Percentiles rank a stretch among this genome's conserved stretches.
Evolutionary conservation across 495 filamentous ascomycete species (phyloP).

Genomic region (Pyrenopolyporus hunteri): DNA sequence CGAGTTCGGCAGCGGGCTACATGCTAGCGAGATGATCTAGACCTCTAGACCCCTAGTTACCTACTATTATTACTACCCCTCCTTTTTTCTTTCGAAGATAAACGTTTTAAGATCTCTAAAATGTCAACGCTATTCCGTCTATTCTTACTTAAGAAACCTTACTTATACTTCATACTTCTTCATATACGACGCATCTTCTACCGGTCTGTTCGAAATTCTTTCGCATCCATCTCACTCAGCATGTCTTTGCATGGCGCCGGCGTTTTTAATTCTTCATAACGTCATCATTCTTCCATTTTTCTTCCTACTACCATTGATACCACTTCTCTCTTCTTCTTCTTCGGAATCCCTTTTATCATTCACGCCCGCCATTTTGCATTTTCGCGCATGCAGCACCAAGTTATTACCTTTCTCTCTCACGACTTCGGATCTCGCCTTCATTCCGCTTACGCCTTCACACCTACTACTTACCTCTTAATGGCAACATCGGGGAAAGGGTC

Average conservation of each 20-base stretch:
- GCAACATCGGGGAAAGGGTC: constrained; percentile 13
- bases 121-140: too few species aligned
- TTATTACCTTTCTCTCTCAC: not conserved
- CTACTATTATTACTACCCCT: not conserved
- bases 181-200: constrained; percentile 32
- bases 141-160: too few species aligned
- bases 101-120: too few species aligned
- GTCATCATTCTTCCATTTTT: not conserved
- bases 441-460: too few species aligned
- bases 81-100: not conserved
- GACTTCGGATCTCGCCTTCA: not conserved
- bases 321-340: constrained; percentile 19
- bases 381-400: constrained; percentile 15
- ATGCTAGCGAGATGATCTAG: constrained; percentile 56
- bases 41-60: not conserved
- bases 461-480: too few species aligned
- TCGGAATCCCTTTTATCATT: not conserved
- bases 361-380: constrained; percentile 25
- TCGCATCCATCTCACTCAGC: constrained; percentile 22
- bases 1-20: constrained; percentile 52
- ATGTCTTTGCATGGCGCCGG: constrained; percentile 42
- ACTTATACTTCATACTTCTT: too few species aligned
- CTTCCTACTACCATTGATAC: constrained; percentile 30
- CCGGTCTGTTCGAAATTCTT: constrained; percentile 22
- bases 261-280: too few species aligned